Evolutionary conservation across 2,329 filamentous ascomycete species (phyloP), one percentile per base, ranked within the genome.

Genomic region (Paraphaeosphaeria sporulosa): DNA sequence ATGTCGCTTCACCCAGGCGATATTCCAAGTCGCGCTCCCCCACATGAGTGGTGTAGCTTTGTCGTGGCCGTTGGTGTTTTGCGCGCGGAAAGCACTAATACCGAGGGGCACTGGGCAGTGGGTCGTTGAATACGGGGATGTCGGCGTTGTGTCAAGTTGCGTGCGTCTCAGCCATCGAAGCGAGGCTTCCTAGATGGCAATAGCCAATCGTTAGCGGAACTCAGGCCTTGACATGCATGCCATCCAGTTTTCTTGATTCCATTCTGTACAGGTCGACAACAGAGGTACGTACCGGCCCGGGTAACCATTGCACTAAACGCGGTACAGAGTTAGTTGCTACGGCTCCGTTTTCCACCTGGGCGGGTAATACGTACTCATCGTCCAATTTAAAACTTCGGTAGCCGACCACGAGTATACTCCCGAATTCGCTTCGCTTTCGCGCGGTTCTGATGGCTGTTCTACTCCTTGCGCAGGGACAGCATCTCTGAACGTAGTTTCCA

Each of bases 311-410:
- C 38, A 40, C 38, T 40, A 40, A 32, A 32, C 38, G 38, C n/a
- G 4, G 15, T 40, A 40, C n/a, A 8, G 38, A 40, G 38, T 40
- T 9, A 40, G 38, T 15, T 40, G 17, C 17, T n/a, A n/a, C 1
- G 4, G 3, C 5, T 40, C 15, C 38, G 17, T n/a, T 40, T n/a
- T n/a, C 17, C n/a, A 40, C 38, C 7, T 9, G 34, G 10, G 7
- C 25, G 34, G 25, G 25, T 27, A 3, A 34, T 55, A 55, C 52
- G 30, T 46, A 55, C 52, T 76, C 71, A 73, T 73, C 0, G 68
- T 70, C 63, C 69, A 72, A 25, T 86, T 86, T 59, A 91, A 80
- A 25, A 90, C 79, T 57, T 90, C 86, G 1, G 75, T 78, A 5
- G 74, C 72, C 4, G 72, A 71, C 78, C 78, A 80, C 4, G 61